Evolutionary conservation across 768 basidiomycete genomes (phyloP).

Genomic region (Leccinum barrowsii): DNA sequence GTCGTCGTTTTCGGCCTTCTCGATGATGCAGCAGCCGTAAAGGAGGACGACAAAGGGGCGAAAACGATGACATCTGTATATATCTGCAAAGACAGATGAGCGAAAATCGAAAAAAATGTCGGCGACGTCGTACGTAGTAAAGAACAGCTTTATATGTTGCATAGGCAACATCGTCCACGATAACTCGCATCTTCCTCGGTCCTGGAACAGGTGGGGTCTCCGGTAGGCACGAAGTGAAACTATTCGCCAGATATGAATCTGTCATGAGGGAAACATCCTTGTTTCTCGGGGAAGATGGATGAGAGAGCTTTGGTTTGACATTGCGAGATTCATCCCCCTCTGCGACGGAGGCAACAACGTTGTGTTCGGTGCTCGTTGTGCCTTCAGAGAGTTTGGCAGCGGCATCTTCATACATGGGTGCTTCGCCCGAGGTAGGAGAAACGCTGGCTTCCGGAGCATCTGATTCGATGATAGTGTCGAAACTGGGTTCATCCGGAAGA

Average conservation of each 20-base stretch:
- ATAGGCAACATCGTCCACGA: constrained; percentile 58
- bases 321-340: constrained; percentile 25
- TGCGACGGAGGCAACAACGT: background rate
- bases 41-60: constrained; percentile 77
- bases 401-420: constrained; percentile 6
- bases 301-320: constrained; percentile 33
- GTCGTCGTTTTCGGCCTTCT: constrained; percentile 7
- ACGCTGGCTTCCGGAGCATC: constrained; percentile 15
- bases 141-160: constrained; percentile 63
- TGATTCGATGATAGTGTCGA: constrained; percentile 25
- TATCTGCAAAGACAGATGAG: constrained; percentile 42
- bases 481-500: constrained; percentile 31
- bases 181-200: constrained; percentile 49
- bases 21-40: constrained; percentile 31
- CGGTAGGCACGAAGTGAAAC: background rate
- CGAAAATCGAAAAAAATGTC: background rate
- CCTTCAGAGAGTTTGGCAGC: constrained; percentile 2
- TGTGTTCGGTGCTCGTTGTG: background rate
- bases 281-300: constrained; percentile 39
- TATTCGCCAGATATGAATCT: constrained; percentile 6
- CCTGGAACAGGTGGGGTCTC: constrained; percentile 30
- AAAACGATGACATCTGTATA: constrained; percentile 86
- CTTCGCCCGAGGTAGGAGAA: background rate
- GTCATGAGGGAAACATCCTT: constrained; percentile 18
- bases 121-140: constrained; percentile 60